These are phyloP conservation scores for Lactifluus subvellereus DNA, from an alignment of 768 basidiomycete genomes.

Conservation along the genomic window DNA sequence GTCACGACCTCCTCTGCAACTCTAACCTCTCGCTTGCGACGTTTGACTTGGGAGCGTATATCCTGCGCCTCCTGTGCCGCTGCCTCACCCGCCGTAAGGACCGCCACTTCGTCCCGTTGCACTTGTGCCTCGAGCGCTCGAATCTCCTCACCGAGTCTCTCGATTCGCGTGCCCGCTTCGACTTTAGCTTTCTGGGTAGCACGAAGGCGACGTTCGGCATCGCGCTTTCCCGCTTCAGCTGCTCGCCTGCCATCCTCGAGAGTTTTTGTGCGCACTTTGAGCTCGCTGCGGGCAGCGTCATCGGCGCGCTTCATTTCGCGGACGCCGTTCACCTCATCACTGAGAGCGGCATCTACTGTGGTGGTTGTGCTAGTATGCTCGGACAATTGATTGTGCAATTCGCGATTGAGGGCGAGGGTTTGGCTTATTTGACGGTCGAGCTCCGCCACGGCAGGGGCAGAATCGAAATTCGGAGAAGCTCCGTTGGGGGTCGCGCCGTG, in stretches of 20 bases:
- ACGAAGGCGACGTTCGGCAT: conserved; percentile 85
- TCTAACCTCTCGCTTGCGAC: conserved; percentile 42
- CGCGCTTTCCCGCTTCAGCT: conserved; percentile 73
- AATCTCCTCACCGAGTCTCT: conserved; percentile 47
- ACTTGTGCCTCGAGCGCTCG: conserved; percentile 43
- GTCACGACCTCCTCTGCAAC: conserved; percentile 42
- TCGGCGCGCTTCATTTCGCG: conserved; percentile 80
- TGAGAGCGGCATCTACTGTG: conserved; percentile 49
- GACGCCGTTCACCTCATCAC: conserved; percentile 60
- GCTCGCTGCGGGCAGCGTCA: conserved; percentile 68
- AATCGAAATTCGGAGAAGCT: conserved; percentile 43
- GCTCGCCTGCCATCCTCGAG: conserved; percentile 83
- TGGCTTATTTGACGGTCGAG: conserved; percentile 66
- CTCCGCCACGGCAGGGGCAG: conserved; percentile 66
- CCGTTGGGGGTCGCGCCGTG: conserved; percentile 27
- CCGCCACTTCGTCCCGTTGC: conserved; percentile 9
- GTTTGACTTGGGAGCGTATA: conserved; percentile 39
- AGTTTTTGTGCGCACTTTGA: conserved; percentile 75
- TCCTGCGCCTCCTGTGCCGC: conserved; percentile 32
- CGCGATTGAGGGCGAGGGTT: conserved; percentile 55
- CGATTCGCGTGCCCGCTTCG: conserved; percentile 52
- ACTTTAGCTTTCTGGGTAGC: conserved; percentile 60
- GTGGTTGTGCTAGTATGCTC: conserved; percentile 43
- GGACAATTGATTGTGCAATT: conserved; percentile 62
- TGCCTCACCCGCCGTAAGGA: conserved; percentile 7